Evolutionary conservation across 306 rosid species (phyloP).

Genomic region (Phaseolus lunatus): DNA sequence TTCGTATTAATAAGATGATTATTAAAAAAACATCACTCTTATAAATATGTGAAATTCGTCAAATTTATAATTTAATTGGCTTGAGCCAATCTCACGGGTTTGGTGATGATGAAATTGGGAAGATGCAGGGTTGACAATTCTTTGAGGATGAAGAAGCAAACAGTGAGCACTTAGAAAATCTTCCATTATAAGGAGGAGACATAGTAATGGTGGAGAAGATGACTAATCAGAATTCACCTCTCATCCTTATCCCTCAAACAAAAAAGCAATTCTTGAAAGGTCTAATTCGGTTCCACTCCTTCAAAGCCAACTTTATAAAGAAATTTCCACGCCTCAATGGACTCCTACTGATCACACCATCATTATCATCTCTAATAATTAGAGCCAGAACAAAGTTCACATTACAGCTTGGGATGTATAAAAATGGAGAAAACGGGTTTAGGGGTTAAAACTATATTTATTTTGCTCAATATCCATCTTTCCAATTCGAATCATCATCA

Average conservation of each 20-base stretch:
- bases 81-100: background rate
- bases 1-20: too few relatives aligned
- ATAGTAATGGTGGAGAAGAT: background rate
- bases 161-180: background rate
- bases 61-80: too few relatives aligned
- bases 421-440: too few relatives aligned
- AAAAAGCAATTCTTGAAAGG: constrained; percentile 7
- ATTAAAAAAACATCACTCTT: too few relatives aligned
- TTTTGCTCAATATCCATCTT: too few relatives aligned
- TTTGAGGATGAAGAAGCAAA: background rate
- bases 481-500: too few relatives aligned
- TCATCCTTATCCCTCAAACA: constrained; percentile 11
- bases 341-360: background rate
- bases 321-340: background rate
- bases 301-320: constrained; percentile 8
- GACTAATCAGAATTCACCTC: background rate
- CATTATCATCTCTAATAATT: constrained; percentile 16
- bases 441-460: too few relatives aligned
- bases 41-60: too few relatives aligned
- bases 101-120: background rate
- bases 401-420: too few relatives aligned
- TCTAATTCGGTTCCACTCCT: constrained; percentile 24
- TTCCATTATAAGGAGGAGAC: background rate
- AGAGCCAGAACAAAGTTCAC: too few relatives aligned
- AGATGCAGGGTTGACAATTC: background rate